These are phyloP conservation scores for Amesomyces nigricolor DNA, from an alignment of 2,329 filamentous ascomycete genomes.

Conservation along the genomic window DNA sequence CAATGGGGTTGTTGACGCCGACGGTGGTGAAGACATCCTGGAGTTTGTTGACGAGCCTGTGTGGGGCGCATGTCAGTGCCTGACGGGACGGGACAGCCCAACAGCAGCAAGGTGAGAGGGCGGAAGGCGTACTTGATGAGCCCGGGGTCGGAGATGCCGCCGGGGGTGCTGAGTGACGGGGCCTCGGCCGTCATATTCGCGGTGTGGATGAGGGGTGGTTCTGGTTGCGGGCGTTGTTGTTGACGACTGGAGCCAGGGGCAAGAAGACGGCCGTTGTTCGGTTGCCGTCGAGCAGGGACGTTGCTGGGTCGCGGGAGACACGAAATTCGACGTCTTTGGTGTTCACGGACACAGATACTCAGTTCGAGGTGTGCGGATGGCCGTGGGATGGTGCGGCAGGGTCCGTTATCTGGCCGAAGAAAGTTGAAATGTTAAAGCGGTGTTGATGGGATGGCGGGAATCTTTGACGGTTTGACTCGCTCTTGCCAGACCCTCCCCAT, in stretches of 20 bases:
- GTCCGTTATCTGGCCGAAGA: not conserved
- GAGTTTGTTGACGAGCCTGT: slow-evolving; percentile 90
- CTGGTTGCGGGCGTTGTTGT: slow-evolving; percentile 3
- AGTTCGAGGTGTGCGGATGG: not conserved
- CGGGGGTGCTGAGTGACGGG: slow-evolving; percentile 38
- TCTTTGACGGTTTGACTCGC: slow-evolving; percentile 11
- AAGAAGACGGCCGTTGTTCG: not conserved
- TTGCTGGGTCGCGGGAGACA: no score
- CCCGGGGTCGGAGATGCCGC: slow-evolving; percentile 61
- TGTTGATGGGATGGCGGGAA: slow-evolving; percentile 10
- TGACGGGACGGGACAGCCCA: slow-evolving; percentile 10
- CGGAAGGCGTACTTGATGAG: slow-evolving; percentile 53
- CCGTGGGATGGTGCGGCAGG: not conserved
- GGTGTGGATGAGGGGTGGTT: not conserved
- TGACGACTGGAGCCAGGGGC: not conserved
- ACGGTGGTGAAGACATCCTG: slow-evolving; percentile 99
- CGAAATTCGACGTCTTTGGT: not conserved
- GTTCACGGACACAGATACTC: not conserved
- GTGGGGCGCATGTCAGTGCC: slow-evolving; percentile 24
- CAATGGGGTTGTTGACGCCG: slow-evolving; percentile 98
- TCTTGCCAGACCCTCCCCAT: not conserved
- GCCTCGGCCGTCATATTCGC: slow-evolving; percentile 25
- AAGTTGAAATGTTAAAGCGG: not conserved
- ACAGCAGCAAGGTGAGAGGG: not conserved
- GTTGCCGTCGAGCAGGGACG: not conserved